Evolutionary conservation across 176 grass and related monocot genomes (phyloP), one percentile per base, ranked within the genome.

Genomic region (Triticum monococcum): DNA sequence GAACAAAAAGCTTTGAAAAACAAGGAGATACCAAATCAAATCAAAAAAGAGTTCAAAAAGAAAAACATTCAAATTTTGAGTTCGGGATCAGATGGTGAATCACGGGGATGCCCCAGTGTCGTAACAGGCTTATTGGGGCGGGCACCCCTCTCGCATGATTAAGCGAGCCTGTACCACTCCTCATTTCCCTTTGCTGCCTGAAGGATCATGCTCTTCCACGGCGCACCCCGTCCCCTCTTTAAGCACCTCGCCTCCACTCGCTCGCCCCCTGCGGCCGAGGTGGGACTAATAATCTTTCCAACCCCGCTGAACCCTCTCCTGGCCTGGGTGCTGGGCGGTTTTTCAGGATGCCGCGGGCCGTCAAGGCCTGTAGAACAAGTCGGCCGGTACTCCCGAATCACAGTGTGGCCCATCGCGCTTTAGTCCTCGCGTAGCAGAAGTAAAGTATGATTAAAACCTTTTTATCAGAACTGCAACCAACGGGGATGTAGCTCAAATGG

Each of bases 401-500:
- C 41, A 45, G 10, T 3, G 11, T 45, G 41, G 41, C 41, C 41
- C 11, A 45, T 45, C 11, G 40, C 9, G 40, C 40, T 43, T 43
- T 43, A 43, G 40, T 43, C 40, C 40, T 43, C 9, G 11, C 41
- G 11, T 45, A 12, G 40, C 9, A 38, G 37, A 8, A 9, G 37
- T 10, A 41, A 11, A 10, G 2, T 9, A 9, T 8, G 37, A 10
- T 10, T 9, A 2, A 2, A 9, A 9, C 0, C 9, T 2, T 41
- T 10, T 41, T 9, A 41, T 10, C 9, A 3, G 0, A 40, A 3
- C 1, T 37, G 2, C 37, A 41, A 12, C 9, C 40, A 43, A 43
- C 3, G 41, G 72, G 72, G 72, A 75, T 92, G 93, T 95, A 94
- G 91, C 90, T 98, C 90, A 95, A 98, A 95, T 88, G 91, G 91